A percentile compares a stretch with the other conserved stretches of the same genome.
Conservation (phyloP, 1,284 basidiomycete genomes). For the Ustilago esculenta region DNA sequence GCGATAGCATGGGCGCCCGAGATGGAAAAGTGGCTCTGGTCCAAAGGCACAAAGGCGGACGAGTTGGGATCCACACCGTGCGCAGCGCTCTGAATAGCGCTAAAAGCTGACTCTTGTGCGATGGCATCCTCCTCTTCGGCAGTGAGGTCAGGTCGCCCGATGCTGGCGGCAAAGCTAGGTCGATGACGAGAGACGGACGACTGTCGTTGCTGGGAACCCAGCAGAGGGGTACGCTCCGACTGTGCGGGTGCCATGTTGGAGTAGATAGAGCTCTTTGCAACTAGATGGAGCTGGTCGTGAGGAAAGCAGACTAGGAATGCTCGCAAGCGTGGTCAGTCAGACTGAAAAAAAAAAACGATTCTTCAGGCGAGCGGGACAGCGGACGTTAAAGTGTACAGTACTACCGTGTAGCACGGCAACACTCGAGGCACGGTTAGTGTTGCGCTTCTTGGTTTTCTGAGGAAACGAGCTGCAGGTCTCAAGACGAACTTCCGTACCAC, state of each 20-base stretch:
- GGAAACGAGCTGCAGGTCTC: not conserved
- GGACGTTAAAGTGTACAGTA: too few species aligned
- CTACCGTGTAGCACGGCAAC: too few species aligned
- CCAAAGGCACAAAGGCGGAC: conserved; percentile 61
- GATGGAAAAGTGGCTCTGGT: conserved; percentile 60
- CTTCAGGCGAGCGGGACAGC: too few species aligned
- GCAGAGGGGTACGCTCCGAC: conserved; percentile 52
- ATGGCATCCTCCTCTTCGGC: conserved; percentile 56
- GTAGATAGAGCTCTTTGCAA: not conserved
- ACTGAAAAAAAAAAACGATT: too few species aligned
- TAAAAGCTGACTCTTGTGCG: conserved; percentile 63
- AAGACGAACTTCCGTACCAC: not conserved
- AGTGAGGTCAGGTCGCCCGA: conserved; percentile 42
- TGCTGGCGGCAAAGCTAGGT: conserved; percentile 47
- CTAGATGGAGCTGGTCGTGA: conserved; percentile 6
- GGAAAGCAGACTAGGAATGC: too few species aligned
- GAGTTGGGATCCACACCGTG: conserved; percentile 65
- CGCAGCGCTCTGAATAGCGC: conserved; percentile 57
- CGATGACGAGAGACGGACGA: conserved; percentile 37
- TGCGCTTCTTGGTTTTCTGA: not conserved
- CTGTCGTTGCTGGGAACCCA: conserved; percentile 29
- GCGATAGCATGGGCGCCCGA: conserved; percentile 22
- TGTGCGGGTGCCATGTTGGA: conserved; percentile 28
- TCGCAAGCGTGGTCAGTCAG: too few species aligned
- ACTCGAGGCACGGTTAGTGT: too few species aligned